A percentile compares a stretch with the other conserved stretches of the same genome.
These are phyloP conservation scores for Adansonia digitata DNA, from an alignment of 345 rosid genomes.

Conservation along the genomic window DNA sequence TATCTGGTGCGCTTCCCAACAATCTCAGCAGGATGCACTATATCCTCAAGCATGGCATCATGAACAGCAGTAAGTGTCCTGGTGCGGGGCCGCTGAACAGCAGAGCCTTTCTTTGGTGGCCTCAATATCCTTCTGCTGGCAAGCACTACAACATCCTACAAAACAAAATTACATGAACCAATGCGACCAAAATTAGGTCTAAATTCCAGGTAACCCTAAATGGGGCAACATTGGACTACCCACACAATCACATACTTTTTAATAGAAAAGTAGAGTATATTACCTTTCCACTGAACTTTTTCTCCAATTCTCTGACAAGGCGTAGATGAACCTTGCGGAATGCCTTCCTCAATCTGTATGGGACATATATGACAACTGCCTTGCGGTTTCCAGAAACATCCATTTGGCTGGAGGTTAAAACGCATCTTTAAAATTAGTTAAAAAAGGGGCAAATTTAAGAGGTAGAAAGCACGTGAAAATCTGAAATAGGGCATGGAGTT, in stretches of 20 bases:
- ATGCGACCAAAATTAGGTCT: too few species aligned
- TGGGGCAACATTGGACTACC: too few species aligned
- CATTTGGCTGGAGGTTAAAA: slow-evolving; percentile 50
- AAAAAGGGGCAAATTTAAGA: background rate
- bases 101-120: too few species aligned
- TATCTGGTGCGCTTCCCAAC: slow-evolving; percentile 80
- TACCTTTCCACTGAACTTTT: slow-evolving; percentile 94
- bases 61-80: slow-evolving; percentile 55
- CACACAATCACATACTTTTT: too few species aligned
- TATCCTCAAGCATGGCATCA: slow-evolving; percentile 79
- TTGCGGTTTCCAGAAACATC: slow-evolving; percentile 69
- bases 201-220: too few species aligned
- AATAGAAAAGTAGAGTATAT: background rate
- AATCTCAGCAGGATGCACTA: slow-evolving; percentile 85
- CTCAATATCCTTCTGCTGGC: too few species aligned
- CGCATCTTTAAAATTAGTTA: background rate
- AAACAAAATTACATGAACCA: too few species aligned
- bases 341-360: slow-evolving; percentile 79
- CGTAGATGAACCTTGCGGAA: slow-evolving; percentile 80
- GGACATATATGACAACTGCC: slow-evolving; percentile 77
- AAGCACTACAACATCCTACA: too few species aligned
- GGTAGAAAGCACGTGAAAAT: background rate
- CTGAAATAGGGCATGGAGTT: background rate
- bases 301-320: slow-evolving; percentile 87
- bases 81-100: too few species aligned